Evolutionary conservation across 192 early-diverging fungal genomes (phyloP), one percentile per base, ranked within the genome.

Genomic region (Chytriomyces sp.): DNA sequence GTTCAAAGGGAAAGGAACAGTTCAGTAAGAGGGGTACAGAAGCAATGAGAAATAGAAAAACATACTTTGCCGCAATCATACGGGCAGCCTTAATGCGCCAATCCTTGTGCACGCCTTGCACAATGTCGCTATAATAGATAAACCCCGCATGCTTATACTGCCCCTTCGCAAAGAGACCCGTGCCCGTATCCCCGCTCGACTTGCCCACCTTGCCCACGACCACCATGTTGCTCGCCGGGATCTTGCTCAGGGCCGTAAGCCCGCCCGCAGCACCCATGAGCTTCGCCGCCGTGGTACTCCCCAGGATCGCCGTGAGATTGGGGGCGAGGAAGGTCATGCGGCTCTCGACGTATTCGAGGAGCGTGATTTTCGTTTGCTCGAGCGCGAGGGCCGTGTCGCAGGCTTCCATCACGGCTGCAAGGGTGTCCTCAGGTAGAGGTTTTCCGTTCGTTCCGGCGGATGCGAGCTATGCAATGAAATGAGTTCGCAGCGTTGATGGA

Each of bases 241-340:
- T 93, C 75, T 94, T 94, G 63, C 89, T 89, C 37, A 99, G 79
- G 3, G 83, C 87, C 1, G 89, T 91, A 34, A 99, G 66, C 0
- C 98, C 96, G 41, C 97, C 98, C 5, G 94, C 93, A 10, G 91
- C 89, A 25, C 91, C 92, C 63, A 98, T 89, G 28, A 99, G 70
- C 76, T 95, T 92, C 1, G 98, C 98, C 0, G 98, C 95, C 0
- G 90, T 89, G 4, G 90, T 83, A 32, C 89, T 89, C 30, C 94
- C 95, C 4, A 99, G 83, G 12, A 99, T 86, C 0, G 87, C 85
- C 0, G 95, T 93, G 0, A 97, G 75, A 61, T 99, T 99, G 7
- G 98, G 98, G 5, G 98, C 96, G 73, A 99, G 93, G 36, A 96
- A 83, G 0, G 83, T 87, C 91, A 98, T 92, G 25, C 94, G 86